Percentiles rank a stretch among this genome's conserved stretches.
Conservation (phyloP, 2,329 filamentous ascomycete genomes). For the Ceratocystis albifundus region DNA sequence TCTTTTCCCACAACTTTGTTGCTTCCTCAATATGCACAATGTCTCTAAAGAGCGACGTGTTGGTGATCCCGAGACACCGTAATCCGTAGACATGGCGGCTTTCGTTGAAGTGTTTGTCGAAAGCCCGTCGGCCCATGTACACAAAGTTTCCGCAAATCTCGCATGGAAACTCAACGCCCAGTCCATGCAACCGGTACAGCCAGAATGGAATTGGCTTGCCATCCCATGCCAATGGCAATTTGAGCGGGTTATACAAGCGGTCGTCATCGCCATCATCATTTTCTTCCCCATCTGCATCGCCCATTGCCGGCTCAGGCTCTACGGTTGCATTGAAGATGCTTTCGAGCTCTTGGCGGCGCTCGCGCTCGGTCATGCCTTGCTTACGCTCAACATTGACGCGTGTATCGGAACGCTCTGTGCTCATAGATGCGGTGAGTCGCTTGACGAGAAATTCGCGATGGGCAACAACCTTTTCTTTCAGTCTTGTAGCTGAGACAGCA, state of each 20-base stretch:
- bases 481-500: conserved; percentile 36
- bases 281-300: conserved; percentile 42
- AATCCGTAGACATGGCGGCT: conserved; percentile 84
- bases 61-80: conserved; percentile 86
- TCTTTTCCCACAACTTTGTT: conserved; percentile 80
- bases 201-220: conserved; percentile 98
- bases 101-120: conserved; percentile 98
- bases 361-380: conserved; percentile 93
- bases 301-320: conserved; percentile 20
- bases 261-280: conserved; percentile 69
- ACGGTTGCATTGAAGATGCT: conserved; percentile 55
- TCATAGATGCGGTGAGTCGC: conserved; percentile 69
- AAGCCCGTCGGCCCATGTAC: conserved; percentile 93
- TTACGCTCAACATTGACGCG: conserved; percentile 90
- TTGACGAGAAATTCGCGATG: conserved; percentile 77
- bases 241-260: conserved; percentile 91
- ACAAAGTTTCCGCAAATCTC: conserved; percentile 97
- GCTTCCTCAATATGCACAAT: conserved; percentile 90
- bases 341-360: conserved; percentile 86
- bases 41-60: conserved; percentile 81
- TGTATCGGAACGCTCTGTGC: conserved; percentile 77
- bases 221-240: conserved; percentile 92
- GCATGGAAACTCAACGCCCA: conserved; percentile 89
- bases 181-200: conserved; percentile 91
- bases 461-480: conserved; percentile 85